Evolutionary conservation across 371 early-diverging fungal genomes (phyloP), one percentile per base, ranked within the genome.

Genomic region (Mortierella sp.): DNA sequence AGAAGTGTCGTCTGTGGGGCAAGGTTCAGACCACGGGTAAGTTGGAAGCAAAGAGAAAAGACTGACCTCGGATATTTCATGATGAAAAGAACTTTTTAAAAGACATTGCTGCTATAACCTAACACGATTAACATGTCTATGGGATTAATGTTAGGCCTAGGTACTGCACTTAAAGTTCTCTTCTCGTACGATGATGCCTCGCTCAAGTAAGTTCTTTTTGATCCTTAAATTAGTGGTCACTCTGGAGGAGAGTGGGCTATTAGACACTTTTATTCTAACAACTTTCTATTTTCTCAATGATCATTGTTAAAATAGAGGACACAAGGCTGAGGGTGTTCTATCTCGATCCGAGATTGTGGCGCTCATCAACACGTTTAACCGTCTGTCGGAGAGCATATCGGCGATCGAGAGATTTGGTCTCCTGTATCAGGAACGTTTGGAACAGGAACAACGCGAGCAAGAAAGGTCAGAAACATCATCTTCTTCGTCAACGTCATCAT

Each of bases 1-100:
- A 99, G 78, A 99, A 98, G 80, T 99, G 99, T 73, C 82, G 95
- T 53, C 82, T 99, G 31, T 99, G 99, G 99, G 99, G 99, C 23
- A 99, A 99, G 66, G 67, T 92, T 23, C 94, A 95, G 72, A 89
- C 90, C 15, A 80, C 86, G 30, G 94, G 94, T 71, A 70, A 23
- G 32, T 11, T n/a, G n/a, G n/a, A n/a, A n/a, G n/a, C n/a, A n/a
- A n/a, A n/a, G n/a, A n/a, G n/a, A n/a, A n/a, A n/a, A n/a, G n/a
- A n/a, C n/a, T 19, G 31, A 32, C 14, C 19, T 3, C 19, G 30
- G 14, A 44, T 2, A 39, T 32, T 68, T 98, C 15, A 94, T 92
- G 50, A 28, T 30, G 48, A n/a, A 24, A n/a, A n/a, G 2, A 28
- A 12, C 14, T 7, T 11, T 26, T 34, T 27, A 6, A 50, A 15